Percentiles rank a stretch among this genome's conserved stretches.
These are phyloP conservation scores for Fusarium sp. DNA, from an alignment of 2,329 filamentous ascomycete genomes.

Conservation along the genomic window DNA sequence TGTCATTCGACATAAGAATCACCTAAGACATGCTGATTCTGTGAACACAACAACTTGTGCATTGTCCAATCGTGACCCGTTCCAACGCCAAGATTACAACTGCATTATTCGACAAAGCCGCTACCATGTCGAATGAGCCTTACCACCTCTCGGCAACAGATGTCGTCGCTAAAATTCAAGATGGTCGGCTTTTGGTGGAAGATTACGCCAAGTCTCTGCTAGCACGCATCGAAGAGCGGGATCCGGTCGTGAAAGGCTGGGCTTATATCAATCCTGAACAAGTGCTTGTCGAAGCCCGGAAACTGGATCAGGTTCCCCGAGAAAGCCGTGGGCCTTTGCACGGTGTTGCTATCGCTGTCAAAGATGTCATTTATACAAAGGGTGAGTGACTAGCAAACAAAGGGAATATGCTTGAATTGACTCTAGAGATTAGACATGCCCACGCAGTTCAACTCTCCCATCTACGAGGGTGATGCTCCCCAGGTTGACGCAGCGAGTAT, in stretches of 20 bases:
- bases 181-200: conserved; percentile 40
- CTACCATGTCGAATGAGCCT: background rate
- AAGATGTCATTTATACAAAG: conserved; percentile 34
- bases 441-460: conserved; percentile 65
- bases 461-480: conserved; percentile 61
- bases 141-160: conserved; percentile 15
- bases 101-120: too few relatives aligned
- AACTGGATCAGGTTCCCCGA: background rate
- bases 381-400: background rate
- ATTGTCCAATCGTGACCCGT: too few relatives aligned
- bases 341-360: conserved; percentile 27
- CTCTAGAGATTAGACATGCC: conserved; percentile 61
- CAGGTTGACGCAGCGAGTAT: conserved; percentile 66
- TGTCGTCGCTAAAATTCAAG: background rate
- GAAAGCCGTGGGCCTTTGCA: conserved; percentile 12
- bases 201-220: conserved; percentile 14
- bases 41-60: too few relatives aligned
- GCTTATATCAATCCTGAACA: conserved; percentile 3
- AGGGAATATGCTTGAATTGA: rapidly evolving
- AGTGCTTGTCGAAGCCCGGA: conserved; percentile 9
- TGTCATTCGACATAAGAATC: background rate
- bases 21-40: background rate
- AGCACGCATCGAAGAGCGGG: conserved; percentile 20
- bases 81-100: too few relatives aligned
- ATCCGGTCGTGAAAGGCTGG: conserved; percentile 14